Evolutionary conservation across 2,329 filamentous ascomycete species (phyloP), one percentile per base, ranked within the genome.

Genomic region (Calycina marina): DNA sequence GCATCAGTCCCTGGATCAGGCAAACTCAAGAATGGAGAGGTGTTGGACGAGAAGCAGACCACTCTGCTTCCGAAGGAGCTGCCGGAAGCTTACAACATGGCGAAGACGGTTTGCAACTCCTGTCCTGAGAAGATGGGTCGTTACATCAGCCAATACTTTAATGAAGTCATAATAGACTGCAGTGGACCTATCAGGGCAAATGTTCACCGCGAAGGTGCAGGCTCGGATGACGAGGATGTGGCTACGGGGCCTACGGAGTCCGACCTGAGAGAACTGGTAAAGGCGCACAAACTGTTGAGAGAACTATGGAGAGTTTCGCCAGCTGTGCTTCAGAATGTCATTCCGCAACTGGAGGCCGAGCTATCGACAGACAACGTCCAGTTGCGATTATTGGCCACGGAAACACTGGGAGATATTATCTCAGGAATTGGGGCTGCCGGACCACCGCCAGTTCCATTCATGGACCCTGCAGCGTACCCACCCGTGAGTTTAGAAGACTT

Each of bases 231-330:
- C 30, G 71, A 82, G 32, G 64, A 70, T 28, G 56, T 49, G 6
- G 57, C 63, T 10, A 56, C 61, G 17, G 79, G 76, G 0, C 78
- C 81, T 4, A 79, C 80, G 0, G 82, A 88, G 30, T 73, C 85
- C 12, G 88, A 96, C 48, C 61, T 96, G 32, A 79, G 79, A 49
- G 88, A 94, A 52, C 68, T 93, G 34, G 72, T 72, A 38, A 94
- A 94, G 56, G 88, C 88, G 2, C 90, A 98, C 58, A 69, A 76
- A 30, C 65, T 98, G 22, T 72, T 98, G 25, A 73, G 86, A 35
- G 90, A 98, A 56, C 65, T 98, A 12, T 98, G 92, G 88, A 75
- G 86, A 42, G 86, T 88, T 28, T 82, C 82, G 20, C 86, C 92
- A 0, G 69, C 77, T 17, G 82, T 96, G 16, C 67, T 98, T 12